Percentiles rank a stretch among this genome's conserved stretches.
These are phyloP conservation scores for Thozetella sp. DNA, from an alignment of 495 filamentous ascomycete genomes.

Conservation along the genomic window DNA sequence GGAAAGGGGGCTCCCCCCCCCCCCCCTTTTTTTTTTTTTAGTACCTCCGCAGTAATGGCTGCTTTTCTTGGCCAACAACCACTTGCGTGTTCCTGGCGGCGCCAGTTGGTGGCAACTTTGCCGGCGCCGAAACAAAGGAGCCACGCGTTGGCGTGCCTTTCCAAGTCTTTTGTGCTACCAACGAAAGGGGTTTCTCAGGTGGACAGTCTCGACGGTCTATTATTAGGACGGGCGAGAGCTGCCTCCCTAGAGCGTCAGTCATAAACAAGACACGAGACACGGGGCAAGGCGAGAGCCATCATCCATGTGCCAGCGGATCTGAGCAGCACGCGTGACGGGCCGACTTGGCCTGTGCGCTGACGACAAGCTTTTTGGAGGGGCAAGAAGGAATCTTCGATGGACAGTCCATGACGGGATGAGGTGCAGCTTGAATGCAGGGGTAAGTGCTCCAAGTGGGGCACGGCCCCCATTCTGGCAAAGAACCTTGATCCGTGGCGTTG, in stretches of 20 bases:
- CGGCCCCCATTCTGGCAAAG: background rate
- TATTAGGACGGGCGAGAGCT: no score
- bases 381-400: background rate
- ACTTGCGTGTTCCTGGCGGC: background rate
- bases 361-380: no score
- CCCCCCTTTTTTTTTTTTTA: background rate
- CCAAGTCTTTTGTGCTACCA: no score
- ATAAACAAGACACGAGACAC: no score
- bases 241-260: no score
- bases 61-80: background rate
- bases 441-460: background rate
- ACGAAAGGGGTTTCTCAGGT: no score
- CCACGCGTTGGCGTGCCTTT: no score
- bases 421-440: constrained; percentile 1
- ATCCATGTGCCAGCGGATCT: background rate
- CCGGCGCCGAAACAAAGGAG: background rate
- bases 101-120: background rate
- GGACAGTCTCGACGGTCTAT: no score
- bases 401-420: background rate
- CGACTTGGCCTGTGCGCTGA: no score
- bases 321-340: no score
- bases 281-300: no score
- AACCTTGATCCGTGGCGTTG: background rate
- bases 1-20: background rate
- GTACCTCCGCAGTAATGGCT: no score